Conservation (phyloP, 345 rosid genomes). For the Brassica rapa region DNA sequence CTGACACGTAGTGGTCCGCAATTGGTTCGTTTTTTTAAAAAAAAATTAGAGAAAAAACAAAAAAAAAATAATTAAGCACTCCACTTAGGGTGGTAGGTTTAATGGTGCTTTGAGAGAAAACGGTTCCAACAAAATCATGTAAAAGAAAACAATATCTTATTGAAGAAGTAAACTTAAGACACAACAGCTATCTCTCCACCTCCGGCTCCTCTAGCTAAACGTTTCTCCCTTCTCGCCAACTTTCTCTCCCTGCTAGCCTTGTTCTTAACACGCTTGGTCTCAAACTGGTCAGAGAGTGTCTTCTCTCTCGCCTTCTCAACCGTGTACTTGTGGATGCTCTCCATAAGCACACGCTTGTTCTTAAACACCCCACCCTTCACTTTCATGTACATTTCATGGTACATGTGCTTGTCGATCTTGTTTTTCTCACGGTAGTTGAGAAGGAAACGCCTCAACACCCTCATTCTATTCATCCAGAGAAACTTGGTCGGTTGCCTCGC, state of each 20-base stretch:
- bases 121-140: background rate
- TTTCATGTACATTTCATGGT: slow-evolving; percentile 88
- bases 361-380: slow-evolving; percentile 77
- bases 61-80: no score
- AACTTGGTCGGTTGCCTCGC: slow-evolving; percentile 76
- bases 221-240: slow-evolving; percentile 70
- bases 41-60: no score
- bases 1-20: no score
- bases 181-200: slow-evolving; percentile 27
- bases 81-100: no score
- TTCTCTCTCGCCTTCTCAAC: slow-evolving; percentile 76
- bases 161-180: slow-evolving; percentile 17
- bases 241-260: slow-evolving; percentile 82
- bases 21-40: no score
- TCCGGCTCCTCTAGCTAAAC: slow-evolving; percentile 60
- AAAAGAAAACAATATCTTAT: background rate
- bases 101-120: background rate
- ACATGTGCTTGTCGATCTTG: slow-evolving; percentile 83
- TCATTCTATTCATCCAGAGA: slow-evolving; percentile 79
- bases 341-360: slow-evolving; percentile 83
- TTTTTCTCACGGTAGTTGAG: slow-evolving; percentile 64
- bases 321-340: slow-evolving; percentile 75
- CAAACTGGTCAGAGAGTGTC: slow-evolving; percentile 72
- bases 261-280: slow-evolving; percentile 72
- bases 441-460: slow-evolving; percentile 64